Percentiles rank a stretch among this genome's conserved stretches.
Conservation (phyloP, 257 asterid genomes). For the Cynanchum wilfordii region DNA sequence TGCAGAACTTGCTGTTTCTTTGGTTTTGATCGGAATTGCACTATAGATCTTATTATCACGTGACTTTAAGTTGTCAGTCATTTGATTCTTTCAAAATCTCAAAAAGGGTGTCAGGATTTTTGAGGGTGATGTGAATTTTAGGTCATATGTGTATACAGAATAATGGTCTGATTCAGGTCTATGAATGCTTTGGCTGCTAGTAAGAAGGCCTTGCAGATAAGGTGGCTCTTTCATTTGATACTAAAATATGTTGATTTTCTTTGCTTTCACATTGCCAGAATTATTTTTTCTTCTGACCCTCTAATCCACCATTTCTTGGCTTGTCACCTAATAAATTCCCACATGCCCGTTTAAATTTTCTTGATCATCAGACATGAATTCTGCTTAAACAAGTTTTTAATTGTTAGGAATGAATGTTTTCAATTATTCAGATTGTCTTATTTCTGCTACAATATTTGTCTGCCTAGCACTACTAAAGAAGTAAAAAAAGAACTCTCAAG, state of each 20-base stretch:
- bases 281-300: not conserved
- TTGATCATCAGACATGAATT: not conserved
- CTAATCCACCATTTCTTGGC: not conserved
- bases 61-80: not conserved
- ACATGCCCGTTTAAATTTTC: not conserved
- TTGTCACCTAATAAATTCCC: not conserved
- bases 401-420: not conserved
- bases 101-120: not conserved
- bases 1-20: not conserved
- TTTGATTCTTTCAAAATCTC: not conserved
- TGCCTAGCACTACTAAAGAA: not conserved
- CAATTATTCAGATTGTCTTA: not conserved
- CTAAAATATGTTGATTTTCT: not conserved
- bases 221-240: not conserved
- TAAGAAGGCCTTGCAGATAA: not conserved
- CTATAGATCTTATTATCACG: not conserved
- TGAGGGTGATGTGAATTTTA: no score
- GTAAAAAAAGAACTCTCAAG: not conserved
- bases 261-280: not conserved
- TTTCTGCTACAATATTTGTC: not conserved
- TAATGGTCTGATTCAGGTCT: not conserved
- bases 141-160: not conserved
- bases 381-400: not conserved
- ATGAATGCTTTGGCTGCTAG: not conserved
- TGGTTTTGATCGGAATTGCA: not conserved